A percentile compares a stretch with the other conserved stretches of the same genome.
phyloP scores from a whole-genome alignment of 345 rosid genomes.

The Angophora floribunda region DNA sequence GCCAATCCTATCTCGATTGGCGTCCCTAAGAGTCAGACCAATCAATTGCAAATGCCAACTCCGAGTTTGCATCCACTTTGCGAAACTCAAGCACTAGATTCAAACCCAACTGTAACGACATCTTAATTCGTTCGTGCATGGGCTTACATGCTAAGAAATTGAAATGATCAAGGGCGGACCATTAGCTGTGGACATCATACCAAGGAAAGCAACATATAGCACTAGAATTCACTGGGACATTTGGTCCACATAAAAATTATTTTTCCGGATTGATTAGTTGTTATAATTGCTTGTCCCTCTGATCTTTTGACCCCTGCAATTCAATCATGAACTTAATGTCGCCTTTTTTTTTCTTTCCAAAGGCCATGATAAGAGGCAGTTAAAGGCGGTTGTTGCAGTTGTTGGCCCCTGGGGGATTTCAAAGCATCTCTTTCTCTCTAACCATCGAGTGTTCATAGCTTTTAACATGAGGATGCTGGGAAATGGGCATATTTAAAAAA shows the following conservation, averaged over 20 bases:
- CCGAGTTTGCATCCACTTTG: not conserved
- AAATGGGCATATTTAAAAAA: not conserved
- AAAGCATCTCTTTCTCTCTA: not conserved
- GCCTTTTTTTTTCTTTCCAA: not conserved
- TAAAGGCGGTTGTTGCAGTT: not conserved
- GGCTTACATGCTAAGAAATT: not conserved
- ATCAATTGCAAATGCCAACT: not conserved
- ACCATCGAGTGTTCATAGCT: not conserved
- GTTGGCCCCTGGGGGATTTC: not conserved
- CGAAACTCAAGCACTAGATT: not conserved
- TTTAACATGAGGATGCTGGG: not conserved
- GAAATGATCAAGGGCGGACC: not conserved
- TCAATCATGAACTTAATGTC: not conserved
- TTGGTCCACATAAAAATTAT: not conserved
- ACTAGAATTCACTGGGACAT: not conserved
- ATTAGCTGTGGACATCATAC: not conserved
- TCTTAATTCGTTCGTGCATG: not conserved
- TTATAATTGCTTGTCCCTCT: not conserved
- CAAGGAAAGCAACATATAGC: not conserved
- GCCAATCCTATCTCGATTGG: not conserved
- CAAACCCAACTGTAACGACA: not conserved
- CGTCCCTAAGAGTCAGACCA: accelerated
- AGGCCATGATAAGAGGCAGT: not conserved
- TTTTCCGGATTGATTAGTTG: not conserved
- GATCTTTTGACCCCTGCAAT: not conserved